Evolutionary conservation across 257 asterid species (phyloP).

Genomic region (Scutellaria barbata): DNA sequence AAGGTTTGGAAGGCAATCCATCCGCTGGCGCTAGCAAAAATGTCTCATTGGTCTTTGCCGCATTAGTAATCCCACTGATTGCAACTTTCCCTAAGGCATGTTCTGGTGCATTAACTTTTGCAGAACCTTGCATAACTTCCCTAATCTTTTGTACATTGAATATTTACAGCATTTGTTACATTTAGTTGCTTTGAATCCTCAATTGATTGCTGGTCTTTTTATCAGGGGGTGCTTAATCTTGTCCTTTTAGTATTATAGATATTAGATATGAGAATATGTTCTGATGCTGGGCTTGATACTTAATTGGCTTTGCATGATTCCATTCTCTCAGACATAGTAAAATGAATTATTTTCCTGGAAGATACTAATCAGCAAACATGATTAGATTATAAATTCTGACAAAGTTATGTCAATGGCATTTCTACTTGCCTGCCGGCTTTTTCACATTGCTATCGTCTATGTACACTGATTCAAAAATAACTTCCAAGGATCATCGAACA

Average conservation of each 20-base stretch:
- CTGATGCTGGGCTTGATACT: neutral
- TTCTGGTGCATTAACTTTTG: slow-evolving; percentile 1
- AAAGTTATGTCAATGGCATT: neutral
- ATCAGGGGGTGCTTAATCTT: neutral
- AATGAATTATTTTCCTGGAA: neutral
- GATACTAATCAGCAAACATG: neutral
- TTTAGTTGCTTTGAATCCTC: no score
- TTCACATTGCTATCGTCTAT: neutral
- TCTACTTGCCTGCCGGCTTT: neutral
- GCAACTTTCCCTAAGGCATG: slow-evolving; percentile 71
- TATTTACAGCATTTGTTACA: neutral
- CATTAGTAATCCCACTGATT: slow-evolving; percentile 68
- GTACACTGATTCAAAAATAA: neutral
- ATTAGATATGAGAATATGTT: slow-evolving; percentile 1
- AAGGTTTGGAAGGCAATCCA: slow-evolving; percentile 91
- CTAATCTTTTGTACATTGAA: no score
- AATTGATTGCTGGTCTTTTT: neutral
- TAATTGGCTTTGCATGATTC: neutral
- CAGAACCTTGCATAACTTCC: neutral
- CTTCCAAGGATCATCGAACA: neutral
- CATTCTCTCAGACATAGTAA: neutral
- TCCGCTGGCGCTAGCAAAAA: slow-evolving; percentile 68
- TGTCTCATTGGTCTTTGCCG: slow-evolving; percentile 77
- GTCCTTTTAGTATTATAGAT: neutral
- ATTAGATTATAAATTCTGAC: neutral